Conservation (phyloP, 2,329 filamentous ascomycete genomes). For the Xylariales sp. region DNA sequence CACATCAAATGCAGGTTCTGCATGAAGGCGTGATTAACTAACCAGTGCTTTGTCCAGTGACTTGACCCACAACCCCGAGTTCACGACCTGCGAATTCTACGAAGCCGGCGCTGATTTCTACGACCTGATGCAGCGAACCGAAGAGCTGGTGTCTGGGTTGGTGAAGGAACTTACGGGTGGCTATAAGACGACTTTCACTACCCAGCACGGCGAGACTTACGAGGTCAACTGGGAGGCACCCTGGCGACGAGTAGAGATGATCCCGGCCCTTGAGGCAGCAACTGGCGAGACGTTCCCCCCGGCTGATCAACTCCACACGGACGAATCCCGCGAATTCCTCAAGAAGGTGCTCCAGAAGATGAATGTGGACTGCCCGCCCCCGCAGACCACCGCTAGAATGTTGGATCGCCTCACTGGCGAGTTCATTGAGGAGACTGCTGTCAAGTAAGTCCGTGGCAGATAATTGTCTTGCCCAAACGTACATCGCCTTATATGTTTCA, state of each 20-base stretch:
- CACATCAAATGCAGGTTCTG: too few species aligned
- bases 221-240: constrained; percentile 95
- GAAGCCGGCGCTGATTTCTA: constrained; percentile 89
- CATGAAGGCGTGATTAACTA: too few species aligned
- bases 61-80: constrained; percentile 95
- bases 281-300: constrained; percentile 92
- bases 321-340: constrained; percentile 85
- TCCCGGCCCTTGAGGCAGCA: constrained; percentile 82
- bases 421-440: constrained; percentile 68
- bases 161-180: constrained; percentile 86
- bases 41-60: too few species aligned
- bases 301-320: constrained; percentile 82
- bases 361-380: constrained; percentile 83
- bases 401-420: constrained; percentile 92
- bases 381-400: constrained; percentile 91
- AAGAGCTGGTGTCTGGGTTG: constrained; percentile 85
- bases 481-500: too few species aligned
- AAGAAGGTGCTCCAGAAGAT: constrained; percentile 61
- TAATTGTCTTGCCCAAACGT: too few species aligned
- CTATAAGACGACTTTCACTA: constrained; percentile 82
- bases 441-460: too few species aligned
- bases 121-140: constrained; percentile 85
- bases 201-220: constrained; percentile 79
- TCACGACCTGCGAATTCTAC: constrained; percentile 97
- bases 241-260: constrained; percentile 95